A percentile compares a stretch with the other conserved stretches of the same genome.
Evolutionary conservation across 2,329 filamentous ascomycete species (phyloP).

Genomic region (Claviceps fusiformis): DNA sequence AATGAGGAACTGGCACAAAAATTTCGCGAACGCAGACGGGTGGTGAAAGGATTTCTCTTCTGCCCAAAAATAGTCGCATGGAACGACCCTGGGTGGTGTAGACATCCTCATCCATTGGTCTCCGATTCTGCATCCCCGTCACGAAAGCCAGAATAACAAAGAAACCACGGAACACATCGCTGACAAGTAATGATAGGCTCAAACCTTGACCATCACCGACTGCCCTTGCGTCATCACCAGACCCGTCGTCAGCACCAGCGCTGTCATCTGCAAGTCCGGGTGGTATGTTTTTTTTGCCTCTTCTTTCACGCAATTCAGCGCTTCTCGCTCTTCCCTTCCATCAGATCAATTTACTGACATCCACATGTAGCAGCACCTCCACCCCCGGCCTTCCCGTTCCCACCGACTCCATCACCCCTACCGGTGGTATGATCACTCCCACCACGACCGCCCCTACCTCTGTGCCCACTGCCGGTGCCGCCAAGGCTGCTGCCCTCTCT

Average conservation of each 20-base stretch:
- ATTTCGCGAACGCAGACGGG: too few species aligned
- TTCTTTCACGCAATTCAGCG: too few species aligned
- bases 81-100: too few species aligned
- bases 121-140: too few species aligned
- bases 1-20: too few species aligned
- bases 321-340: neutral
- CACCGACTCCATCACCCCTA: slow-evolving; percentile 6
- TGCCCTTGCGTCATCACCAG: slow-evolving; percentile 57
- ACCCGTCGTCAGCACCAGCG: slow-evolving; percentile 39
- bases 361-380: neutral
- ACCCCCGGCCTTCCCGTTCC: neutral
- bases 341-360: neutral
- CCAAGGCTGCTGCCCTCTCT: slow-evolving; percentile 41
- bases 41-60: too few species aligned
- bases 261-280: slow-evolving; percentile 27
- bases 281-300: too few species aligned
- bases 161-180: neutral
- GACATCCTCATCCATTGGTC: too few species aligned
- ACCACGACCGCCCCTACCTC: slow-evolving; percentile 19
- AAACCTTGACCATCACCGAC: slow-evolving; percentile 57
- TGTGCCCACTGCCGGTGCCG: slow-evolving; percentile 40
- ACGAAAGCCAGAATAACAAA: too few species aligned
- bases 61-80: too few species aligned
- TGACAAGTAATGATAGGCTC: slow-evolving; percentile 29
- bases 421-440: slow-evolving; percentile 7